Evolutionary conservation across 2,329 filamentous ascomycete genomes (phyloP), one percentile per base, ranked within the genome.

Genomic region (Fusarium secorum): DNA sequence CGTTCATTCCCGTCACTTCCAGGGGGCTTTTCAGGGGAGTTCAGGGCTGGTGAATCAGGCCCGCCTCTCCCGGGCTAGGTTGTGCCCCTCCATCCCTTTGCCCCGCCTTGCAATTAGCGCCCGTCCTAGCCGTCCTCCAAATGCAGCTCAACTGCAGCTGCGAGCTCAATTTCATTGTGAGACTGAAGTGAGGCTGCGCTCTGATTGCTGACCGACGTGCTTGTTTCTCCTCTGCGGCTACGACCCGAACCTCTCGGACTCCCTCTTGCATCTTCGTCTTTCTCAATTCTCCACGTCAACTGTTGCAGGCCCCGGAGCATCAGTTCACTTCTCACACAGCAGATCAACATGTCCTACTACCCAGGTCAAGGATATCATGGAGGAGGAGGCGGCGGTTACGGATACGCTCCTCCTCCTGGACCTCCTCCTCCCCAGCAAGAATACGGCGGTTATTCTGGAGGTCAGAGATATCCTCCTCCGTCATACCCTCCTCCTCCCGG

Each of bases 331-430:
- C 54, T 32, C 46, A 46, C 44, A 71, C 45, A 59, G 30, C 44
- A 52, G 20, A 51, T 48, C 60, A 59, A 55, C 71, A 82, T 82
- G 81, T 82, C 81, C 45, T 79, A 80, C 70, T 83, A 80, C 75
- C 81, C 81, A 35, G 82, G 81, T 57, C 81, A 82, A 73, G 80
- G 83, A 68, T 76, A 81, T 46, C 74, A 83, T 72, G 81, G 81
- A 73, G 81, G 81, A 68, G 81, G 81, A 65, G 76, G 76, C 44
- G 75, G 78, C 52, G 77, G 77, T 48, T 70, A 74, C 24, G 70
- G 66, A 42, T 76, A 79, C 46, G 77, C 74, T 39, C 76, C 75
- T 46, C 75, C 75, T 42, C 70, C 68, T 11, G 74, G 71, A 11
- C 66, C 66, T 61, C 75, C 79, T 36, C 78, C 76, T 46, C 73